Evolutionary conservation across 306 rosid genomes (phyloP).

Genomic region (Trifolium pratense): DNA sequence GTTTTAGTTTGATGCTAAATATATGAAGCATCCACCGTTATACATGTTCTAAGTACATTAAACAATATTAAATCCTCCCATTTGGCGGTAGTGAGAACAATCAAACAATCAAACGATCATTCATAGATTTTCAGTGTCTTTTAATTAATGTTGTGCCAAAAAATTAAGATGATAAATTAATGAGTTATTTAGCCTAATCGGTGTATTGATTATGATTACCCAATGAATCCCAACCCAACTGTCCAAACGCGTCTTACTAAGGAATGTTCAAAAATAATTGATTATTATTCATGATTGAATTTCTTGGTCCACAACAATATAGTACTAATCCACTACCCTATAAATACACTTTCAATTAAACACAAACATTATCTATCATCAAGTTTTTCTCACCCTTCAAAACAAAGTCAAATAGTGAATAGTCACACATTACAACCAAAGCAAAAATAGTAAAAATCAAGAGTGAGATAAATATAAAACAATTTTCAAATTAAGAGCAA

Average conservation of each 20-base stretch:
- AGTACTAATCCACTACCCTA: slow-evolving; percentile 9
- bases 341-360: slow-evolving; percentile 17
- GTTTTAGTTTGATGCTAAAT: too few relatives aligned
- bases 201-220: slow-evolving; percentile 23
- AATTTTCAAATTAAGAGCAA: not conserved
- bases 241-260: slow-evolving; percentile 42
- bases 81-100: not conserved
- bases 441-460: slow-evolving; percentile 13
- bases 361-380: slow-evolving; percentile 12
- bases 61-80: not conserved
- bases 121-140: not conserved
- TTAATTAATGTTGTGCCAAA: not conserved
- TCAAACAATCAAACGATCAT: not conserved
- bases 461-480: too few relatives aligned
- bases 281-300: not conserved
- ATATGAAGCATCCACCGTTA: too few relatives aligned
- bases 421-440: slow-evolving; percentile 14
- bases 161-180: not conserved
- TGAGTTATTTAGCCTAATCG: not conserved
- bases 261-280: slow-evolving; percentile 38
- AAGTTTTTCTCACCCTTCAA: slow-evolving; percentile 14
- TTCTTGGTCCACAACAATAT: not conserved
- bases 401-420: slow-evolving; percentile 11
- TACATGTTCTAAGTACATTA: not conserved
- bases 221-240: slow-evolving; percentile 3